Conservation (phyloP, 2,329 filamentous ascomycete genomes). For the Colletotrichum cuscutae region DNA sequence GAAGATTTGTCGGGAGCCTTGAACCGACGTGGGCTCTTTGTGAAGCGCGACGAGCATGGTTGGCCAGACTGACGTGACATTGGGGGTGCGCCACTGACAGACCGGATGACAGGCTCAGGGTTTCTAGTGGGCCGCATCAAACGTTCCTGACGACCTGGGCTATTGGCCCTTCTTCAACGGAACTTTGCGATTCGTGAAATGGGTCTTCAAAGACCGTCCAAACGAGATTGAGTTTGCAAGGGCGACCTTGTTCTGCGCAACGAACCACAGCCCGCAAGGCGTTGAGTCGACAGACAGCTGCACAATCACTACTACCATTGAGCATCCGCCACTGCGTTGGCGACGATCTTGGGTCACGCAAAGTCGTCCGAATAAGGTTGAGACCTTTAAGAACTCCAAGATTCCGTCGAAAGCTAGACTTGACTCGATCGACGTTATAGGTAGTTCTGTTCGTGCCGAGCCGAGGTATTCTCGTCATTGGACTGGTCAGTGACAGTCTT, state of each 20-base stretch:
- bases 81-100: slow-evolving; percentile 24
- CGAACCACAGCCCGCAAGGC: not conserved
- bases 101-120: slow-evolving; percentile 21
- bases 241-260: slow-evolving; percentile 21
- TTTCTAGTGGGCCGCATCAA: slow-evolving; percentile 10
- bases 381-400: not conserved
- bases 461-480: not conserved
- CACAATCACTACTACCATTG: not conserved
- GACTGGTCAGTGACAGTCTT: not conserved
- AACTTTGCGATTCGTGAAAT: slow-evolving; percentile 30
- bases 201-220: slow-evolving; percentile 10
- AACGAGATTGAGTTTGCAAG: slow-evolving; percentile 36
- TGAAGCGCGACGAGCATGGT: not conserved
- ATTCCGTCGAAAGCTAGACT: not conserved
- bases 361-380: slow-evolving; percentile 32
- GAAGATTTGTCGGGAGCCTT: slow-evolving; percentile 26
- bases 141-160: slow-evolving; percentile 14
- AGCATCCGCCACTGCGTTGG: not conserved
- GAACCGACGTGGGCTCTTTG: slow-evolving; percentile 12
- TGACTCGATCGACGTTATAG: not conserved
- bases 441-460: not conserved
- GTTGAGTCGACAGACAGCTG: not conserved
- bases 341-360: not conserved
- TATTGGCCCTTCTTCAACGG: slow-evolving; percentile 24
- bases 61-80: slow-evolving; percentile 31